Conservation (phyloP, 345 rosid species). For the Corchorus olitorius region DNA sequence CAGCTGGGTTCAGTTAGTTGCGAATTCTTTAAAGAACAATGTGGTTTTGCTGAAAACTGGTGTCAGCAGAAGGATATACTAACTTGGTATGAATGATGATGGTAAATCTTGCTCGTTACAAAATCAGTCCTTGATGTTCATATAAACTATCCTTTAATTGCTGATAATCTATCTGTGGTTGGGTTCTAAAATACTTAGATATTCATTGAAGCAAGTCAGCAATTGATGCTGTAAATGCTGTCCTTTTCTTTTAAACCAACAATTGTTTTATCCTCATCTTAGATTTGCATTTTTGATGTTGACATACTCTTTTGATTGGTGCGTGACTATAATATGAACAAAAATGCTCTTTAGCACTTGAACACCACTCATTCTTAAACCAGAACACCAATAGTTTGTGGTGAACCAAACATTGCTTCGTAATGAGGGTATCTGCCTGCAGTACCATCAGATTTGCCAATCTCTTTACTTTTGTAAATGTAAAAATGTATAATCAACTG, state of each 20-base stretch:
- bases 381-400: neutral
- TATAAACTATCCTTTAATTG: too few species aligned
- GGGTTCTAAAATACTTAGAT: too few species aligned
- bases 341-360: neutral
- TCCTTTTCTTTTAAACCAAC: neutral
- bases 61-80: neutral
- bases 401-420: neutral
- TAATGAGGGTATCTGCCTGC: neutral
- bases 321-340: neutral
- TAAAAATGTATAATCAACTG: neutral
- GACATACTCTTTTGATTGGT: neutral
- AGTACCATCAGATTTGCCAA: neutral
- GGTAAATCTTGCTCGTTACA: too few species aligned
- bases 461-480: neutral
- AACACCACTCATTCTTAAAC: too few species aligned
- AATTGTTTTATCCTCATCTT: neutral
- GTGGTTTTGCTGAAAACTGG: neutral
- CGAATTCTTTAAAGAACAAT: neutral
- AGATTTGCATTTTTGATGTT: neutral
- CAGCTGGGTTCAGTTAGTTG: neutral
- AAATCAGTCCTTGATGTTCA: too few species aligned
- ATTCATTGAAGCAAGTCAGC: neutral
- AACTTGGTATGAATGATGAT: conserved; percentile 3
- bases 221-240: neutral
- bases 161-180: too few species aligned